Conservation (phyloP, 1,284 basidiomycete genomes). For the Rhodotorula glutinis region DNA sequence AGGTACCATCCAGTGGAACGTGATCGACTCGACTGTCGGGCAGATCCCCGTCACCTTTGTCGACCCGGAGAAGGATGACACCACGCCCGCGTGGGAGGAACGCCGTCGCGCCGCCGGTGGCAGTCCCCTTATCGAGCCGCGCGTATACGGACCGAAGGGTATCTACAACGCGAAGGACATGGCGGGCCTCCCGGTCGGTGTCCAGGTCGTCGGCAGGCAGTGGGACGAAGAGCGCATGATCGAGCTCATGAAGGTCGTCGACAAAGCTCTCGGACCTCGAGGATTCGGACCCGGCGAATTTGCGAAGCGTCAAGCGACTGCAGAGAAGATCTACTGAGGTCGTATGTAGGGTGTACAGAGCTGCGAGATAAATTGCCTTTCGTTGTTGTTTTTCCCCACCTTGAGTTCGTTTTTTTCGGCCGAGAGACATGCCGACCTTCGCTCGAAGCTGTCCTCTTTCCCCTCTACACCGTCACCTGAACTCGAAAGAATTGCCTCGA, state of each 20-base stretch:
- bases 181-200: constrained; percentile 74
- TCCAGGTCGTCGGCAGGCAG: constrained; percentile 72
- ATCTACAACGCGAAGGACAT: constrained; percentile 69
- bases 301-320: background rate
- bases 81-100: constrained; percentile 49
- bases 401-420: background rate
- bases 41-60: constrained; percentile 79
- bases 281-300: constrained; percentile 37
- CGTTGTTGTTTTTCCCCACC: background rate
- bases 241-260: constrained; percentile 72
- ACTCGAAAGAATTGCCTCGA: background rate
- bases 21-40: constrained; percentile 73
- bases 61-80: constrained; percentile 60
- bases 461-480: too few relatives aligned
- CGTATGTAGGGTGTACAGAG: background rate
- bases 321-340: constrained; percentile 12
- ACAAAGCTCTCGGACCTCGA: constrained; percentile 58
- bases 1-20: constrained; percentile 58
- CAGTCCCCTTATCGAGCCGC: constrained; percentile 58
- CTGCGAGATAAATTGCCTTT: background rate
- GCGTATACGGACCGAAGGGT: constrained; percentile 55
- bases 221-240: constrained; percentile 86
- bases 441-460: too few relatives aligned
- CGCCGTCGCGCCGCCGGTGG: constrained; percentile 42
- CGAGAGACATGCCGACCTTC: too few relatives aligned